phyloP scores from a whole-genome alignment of 768 basidiomycete species.

The Naganishia onofrii region DNA sequence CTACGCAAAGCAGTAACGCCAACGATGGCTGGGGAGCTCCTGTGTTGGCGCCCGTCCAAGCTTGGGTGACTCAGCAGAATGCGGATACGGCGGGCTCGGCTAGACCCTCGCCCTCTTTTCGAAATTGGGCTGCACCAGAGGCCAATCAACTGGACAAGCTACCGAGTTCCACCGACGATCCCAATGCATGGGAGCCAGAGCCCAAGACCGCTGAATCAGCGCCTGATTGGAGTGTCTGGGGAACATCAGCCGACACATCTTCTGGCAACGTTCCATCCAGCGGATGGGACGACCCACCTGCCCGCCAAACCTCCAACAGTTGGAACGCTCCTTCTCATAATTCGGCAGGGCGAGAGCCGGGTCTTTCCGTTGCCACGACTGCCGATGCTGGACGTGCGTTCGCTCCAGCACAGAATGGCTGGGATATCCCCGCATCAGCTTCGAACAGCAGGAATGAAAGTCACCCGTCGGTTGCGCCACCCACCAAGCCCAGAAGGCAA shows the following conservation, averaged over 20 bases:
- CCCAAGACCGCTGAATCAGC: neutral
- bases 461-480: neutral
- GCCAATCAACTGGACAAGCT: neutral
- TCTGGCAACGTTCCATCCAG: neutral
- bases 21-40: neutral
- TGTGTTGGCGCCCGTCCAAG: neutral
- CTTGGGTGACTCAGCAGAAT: neutral
- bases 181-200: constrained; percentile 17
- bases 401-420: neutral
- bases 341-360: neutral
- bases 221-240: constrained; percentile 5
- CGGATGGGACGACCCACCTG: neutral
- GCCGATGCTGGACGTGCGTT: neutral
- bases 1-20: neutral
- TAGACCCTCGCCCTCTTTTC: too few species aligned
- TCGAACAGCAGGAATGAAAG: neutral
- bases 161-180: neutral
- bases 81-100: neutral
- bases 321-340: neutral
- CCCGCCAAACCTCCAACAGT: neutral
- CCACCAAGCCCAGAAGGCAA: constrained; percentile 15
- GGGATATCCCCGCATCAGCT: neutral
- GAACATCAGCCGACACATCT: neutral
- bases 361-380: neutral
- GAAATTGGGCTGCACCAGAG: too few species aligned